phyloP scores from a whole-genome alignment of 2,329 filamentous ascomycete genomes.

The Mollisia scopiformis region DNA sequence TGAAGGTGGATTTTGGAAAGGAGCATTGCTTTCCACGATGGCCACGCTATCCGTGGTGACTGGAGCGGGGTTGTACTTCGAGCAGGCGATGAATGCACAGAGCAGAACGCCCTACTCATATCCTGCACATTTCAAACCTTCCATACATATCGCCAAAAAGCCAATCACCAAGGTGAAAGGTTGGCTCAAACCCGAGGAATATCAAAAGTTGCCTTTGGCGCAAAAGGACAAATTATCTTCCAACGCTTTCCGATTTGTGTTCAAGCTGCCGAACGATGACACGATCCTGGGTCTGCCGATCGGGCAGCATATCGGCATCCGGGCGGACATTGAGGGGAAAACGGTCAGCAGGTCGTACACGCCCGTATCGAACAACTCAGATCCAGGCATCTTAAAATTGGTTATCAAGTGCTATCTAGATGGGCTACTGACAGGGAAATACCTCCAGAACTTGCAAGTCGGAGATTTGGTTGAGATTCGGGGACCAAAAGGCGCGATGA shows the following conservation, averaged over 20 bases:
- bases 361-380: conserved; percentile 51
- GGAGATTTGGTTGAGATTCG: conserved; percentile 55
- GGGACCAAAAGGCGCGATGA: conserved; percentile 60
- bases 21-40: too few species aligned
- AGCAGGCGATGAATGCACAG: too few species aligned
- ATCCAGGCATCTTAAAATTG: conserved; percentile 52
- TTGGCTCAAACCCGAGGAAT: conserved; percentile 23
- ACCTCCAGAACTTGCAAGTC: conserved; percentile 49
- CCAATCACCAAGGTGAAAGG: too few species aligned
- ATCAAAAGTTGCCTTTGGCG: conserved; percentile 24
- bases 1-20: too few species aligned
- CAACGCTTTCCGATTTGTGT: conserved; percentile 27
- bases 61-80: too few species aligned
- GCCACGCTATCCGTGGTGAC: too few species aligned
- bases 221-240: conserved; percentile 23
- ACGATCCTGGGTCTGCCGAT: conserved; percentile 43
- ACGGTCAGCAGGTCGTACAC: conserved; percentile 43
- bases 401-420: conserved; percentile 55
- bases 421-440: conserved; percentile 53
- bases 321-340: conserved; percentile 38
- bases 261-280: conserved; percentile 37
- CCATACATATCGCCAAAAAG: too few species aligned
- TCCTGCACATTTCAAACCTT: too few species aligned
- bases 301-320: conserved; percentile 44
- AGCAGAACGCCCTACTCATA: too few species aligned